Base-by-base conservation (phyloP, 108 stramenopile species). In the Pseudonitzschia delicatissima region DNA sequence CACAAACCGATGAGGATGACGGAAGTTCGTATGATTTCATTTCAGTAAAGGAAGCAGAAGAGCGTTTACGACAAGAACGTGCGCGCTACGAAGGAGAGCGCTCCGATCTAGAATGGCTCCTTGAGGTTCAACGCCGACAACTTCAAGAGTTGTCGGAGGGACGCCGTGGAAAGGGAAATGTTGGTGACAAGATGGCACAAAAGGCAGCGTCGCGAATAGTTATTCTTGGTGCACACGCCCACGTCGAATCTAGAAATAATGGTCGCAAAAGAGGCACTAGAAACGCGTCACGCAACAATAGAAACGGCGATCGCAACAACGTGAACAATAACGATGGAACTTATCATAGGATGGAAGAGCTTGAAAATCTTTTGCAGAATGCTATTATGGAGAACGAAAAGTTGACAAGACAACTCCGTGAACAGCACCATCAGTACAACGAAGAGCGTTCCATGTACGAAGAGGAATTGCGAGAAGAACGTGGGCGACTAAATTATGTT, bases 21-120 rank as follows among this genome's bases (percentile, higher is more conserved):
- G 32, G 26, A 27, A 27, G 31, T 34, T 55, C 53, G 2, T 61
- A 61, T 27, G 60, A 40, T 37, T 61, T 61, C 23, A 61, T 61
- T 42, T 61, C 60, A 7, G 60, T 61, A n/a, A 18, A 61, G 34
- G 60, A 61, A 32, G 60, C 59, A 4, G 60, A 61, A 27, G 60
- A 61, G 18, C n/a, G 36, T 12, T 42, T 61, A 27, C 37, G 34
- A 40, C 60, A 36, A 25, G 60, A 61, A 61, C 60, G 60, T 27
- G 39, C 39, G 17, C 60, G 39, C 9, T 61, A 40, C 39, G 60
- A 61, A 40, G 39, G 39, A 9, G 60, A 61, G 40, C 60, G 60
- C 4, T 42, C 36, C 2, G 18, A 61, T 23, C 25, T 61, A 7
- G 26, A 61, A 40, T 27, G 26, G 60, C 36, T 61, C 9, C 35